Evolutionary conservation across 1,284 basidiomycete species (phyloP).

Genomic region (Ustilago curta): DNA sequence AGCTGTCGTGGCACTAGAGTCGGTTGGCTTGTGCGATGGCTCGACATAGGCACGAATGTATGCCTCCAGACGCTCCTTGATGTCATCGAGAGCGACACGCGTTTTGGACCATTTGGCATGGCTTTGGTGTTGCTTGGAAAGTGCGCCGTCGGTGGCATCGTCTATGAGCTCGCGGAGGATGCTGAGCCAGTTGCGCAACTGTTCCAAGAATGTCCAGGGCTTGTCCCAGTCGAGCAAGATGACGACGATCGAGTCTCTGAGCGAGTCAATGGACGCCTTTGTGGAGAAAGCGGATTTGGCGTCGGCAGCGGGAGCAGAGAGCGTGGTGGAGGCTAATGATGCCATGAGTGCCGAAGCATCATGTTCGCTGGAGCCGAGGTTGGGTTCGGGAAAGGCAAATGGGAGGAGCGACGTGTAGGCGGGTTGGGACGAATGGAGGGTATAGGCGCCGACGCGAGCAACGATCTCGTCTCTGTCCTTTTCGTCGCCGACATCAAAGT

Average conservation of each 20-base stretch:
- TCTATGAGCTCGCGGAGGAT: conserved; percentile 46
- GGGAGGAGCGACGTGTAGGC: conserved; percentile 83
- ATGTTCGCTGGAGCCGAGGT: conserved; percentile 28
- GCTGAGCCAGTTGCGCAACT: conserved; percentile 84
- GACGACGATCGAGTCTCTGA: conserved; percentile 84
- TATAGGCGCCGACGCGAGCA: conserved; percentile 80
- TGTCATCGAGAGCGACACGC: conserved; percentile 72
- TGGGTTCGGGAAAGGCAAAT: conserved; percentile 81
- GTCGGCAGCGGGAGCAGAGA: conserved; percentile 6
- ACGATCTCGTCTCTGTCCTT: conserved; percentile 59
- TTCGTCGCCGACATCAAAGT: conserved; percentile 63
- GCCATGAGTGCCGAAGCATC: conserved; percentile 29
- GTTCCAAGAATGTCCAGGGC: conserved; percentile 90
- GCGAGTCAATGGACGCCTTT: conserved; percentile 68
- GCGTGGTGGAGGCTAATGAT: conserved; percentile 27
- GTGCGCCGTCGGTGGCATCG: conserved; percentile 75
- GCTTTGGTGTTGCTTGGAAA: conserved; percentile 75
- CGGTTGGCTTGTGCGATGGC: conserved; percentile 72
- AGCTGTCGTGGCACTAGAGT: conserved; percentile 4
- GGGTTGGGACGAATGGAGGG: conserved; percentile 81
- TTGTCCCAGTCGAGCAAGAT: conserved; percentile 95
- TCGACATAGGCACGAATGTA: conserved; percentile 90
- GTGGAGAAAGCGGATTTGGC: conserved; percentile 7
- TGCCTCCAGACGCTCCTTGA: conserved; percentile 83
- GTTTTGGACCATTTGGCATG: conserved; percentile 75